Conservation (phyloP, 1,284 basidiomycete species). For the Ganoderma meredithae region DNA sequence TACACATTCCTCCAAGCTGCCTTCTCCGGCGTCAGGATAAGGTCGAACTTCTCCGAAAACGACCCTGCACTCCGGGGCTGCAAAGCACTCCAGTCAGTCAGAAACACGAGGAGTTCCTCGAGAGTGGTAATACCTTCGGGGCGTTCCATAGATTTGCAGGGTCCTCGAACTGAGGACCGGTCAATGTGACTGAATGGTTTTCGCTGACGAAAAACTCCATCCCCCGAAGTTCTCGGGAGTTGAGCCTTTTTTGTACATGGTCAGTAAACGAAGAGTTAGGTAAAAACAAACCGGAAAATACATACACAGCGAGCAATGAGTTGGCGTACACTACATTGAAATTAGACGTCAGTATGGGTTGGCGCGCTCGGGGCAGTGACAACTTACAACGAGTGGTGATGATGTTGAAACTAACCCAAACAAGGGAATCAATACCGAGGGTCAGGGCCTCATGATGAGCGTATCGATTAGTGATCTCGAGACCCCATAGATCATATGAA, state of each 20-base stretch:
- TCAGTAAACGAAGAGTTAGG: not conserved
- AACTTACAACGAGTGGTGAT: constrained; percentile 11
- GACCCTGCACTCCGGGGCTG: not conserved
- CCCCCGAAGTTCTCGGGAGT: constrained; percentile 9
- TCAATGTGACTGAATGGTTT: constrained; percentile 1
- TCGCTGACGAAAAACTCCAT: constrained; percentile 14
- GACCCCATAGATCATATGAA: not conserved
- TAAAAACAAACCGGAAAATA: not conserved
- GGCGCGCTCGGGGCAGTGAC: too few relatives aligned
- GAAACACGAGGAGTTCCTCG: not conserved
- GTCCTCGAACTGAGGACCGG: not conserved
- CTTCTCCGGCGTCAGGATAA: not conserved
- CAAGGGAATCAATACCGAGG: not conserved
- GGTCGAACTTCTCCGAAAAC: not conserved
- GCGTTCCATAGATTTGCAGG: constrained; percentile 6
- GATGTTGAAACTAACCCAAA: constrained; percentile 12
- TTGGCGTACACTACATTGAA: constrained; percentile 5
- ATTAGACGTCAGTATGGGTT: not conserved
- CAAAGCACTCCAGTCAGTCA: too few relatives aligned
- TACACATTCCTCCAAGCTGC: not conserved
- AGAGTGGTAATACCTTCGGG: not conserved
- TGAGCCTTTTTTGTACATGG: not conserved
- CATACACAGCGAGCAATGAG: constrained; percentile 12
- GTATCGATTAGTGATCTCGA: not conserved
- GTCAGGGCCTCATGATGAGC: not conserved